Evolutionary conservation across 2,329 filamentous ascomycete species (phyloP).

Genomic region (Ascochyta viciae-villosae): DNA sequence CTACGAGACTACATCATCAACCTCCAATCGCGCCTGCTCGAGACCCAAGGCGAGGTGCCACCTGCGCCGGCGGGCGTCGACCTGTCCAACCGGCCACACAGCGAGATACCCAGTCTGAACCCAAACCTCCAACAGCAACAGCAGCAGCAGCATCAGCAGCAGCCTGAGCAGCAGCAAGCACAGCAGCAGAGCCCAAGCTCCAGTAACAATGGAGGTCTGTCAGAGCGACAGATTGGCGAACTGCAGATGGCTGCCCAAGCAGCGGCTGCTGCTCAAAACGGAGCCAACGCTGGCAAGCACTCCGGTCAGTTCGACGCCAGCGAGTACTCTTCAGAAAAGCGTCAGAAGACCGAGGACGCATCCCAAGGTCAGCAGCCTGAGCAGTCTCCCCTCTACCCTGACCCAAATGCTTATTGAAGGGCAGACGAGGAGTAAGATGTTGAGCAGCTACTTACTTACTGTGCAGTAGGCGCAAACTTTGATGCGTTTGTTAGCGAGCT

Average conservation of each 20-base stretch:
- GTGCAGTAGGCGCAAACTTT: slow-evolving; percentile 29
- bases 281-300: slow-evolving; percentile 44
- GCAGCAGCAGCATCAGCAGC: slow-evolving; percentile 27
- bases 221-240: slow-evolving; percentile 48
- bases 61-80: slow-evolving; percentile 83
- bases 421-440: slow-evolving; percentile 32
- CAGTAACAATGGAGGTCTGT: slow-evolving; percentile 44
- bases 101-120: slow-evolving; percentile 36
- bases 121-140: slow-evolving; percentile 27
- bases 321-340: slow-evolving; percentile 45
- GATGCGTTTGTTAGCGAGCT: slow-evolving; percentile 30
- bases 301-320: slow-evolving; percentile 40
- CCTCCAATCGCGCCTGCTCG: slow-evolving; percentile 84
- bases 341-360: slow-evolving; percentile 42
- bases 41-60: slow-evolving; percentile 82
- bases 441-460: slow-evolving; percentile 37
- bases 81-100: slow-evolving; percentile 62
- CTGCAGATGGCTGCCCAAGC: slow-evolving; percentile 49
- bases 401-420: slow-evolving; percentile 41
- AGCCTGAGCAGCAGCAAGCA: slow-evolving; percentile 33
- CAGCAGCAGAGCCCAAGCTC: slow-evolving; percentile 31
- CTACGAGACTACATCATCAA: slow-evolving; percentile 92
- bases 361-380: slow-evolving; percentile 43
- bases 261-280: slow-evolving; percentile 44
- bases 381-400: slow-evolving; percentile 28